Evolutionary conservation across 2,329 filamentous ascomycete genomes (phyloP), one percentile per base, ranked within the genome.

Genomic region (Mollisiaceae sp.): DNA sequence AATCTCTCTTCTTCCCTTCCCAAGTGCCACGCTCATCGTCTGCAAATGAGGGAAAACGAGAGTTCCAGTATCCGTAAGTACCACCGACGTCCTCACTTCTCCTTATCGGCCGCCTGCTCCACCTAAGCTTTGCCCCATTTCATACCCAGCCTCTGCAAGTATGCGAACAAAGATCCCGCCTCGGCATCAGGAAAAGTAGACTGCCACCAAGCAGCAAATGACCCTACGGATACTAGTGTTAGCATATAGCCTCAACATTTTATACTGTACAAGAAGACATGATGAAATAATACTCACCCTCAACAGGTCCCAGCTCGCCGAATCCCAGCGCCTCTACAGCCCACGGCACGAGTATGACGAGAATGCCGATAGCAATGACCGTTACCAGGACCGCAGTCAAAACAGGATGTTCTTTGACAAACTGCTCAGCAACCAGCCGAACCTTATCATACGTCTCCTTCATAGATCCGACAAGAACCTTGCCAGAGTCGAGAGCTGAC

Each of bases 151-250:
- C 62, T 62, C 27, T 67, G 65, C 6, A 67, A 58, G 24, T 57
- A 64, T 11, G 65, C 41, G 36, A 67, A 67, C 9, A 58, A 43
- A n/a, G 59, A 62, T 9, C 58, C 45, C 11, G 41, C 59, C 14
- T 43, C 22, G 3, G 62, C 65, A 63, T 67, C 54, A 15, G 43
- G 43, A 32, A 62, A 62, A 12, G 54, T 60, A 12, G 62, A 55
- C 38, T 67, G 62, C 65, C 65, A 67, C 54, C 47, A 52, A 59
- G 62, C 65, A 27, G 65, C 62, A 39, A 62, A 67, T 22, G 65
- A 64, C 4, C 59, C 65, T 67, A 41, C 8, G 32, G 12, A 57
- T n/a, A 56, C 1, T 12, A 57, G 24, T 24, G 56, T 52, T 18
- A 52, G 20, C 41, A 54, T 1, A 12, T 1, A 24, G 8, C 24